Conservation (phyloP, 345 rosid species). For the Citrus unshiu region DNA sequence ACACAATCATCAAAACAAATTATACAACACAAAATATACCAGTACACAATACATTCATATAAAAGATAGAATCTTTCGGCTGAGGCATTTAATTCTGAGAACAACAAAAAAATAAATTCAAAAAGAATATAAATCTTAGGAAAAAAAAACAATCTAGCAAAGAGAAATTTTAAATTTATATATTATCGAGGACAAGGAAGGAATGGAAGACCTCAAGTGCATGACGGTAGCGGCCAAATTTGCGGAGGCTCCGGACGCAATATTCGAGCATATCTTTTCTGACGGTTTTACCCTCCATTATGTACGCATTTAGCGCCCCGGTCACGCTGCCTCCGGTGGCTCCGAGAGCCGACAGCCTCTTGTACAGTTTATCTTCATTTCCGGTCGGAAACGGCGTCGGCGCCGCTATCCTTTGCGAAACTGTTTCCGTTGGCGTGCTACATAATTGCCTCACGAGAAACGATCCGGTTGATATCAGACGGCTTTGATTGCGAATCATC, state of each 20-base stretch:
- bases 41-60: background rate
- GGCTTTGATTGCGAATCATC: constrained; percentile 20
- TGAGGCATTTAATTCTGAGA: background rate
- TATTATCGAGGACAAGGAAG: background rate
- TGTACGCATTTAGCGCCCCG: constrained; percentile 44
- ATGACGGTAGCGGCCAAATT: constrained; percentile 39
- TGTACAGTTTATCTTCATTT: constrained; percentile 26
- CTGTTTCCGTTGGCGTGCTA: constrained; percentile 16
- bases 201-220: constrained; percentile 56
- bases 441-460: constrained; percentile 24
- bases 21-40: background rate
- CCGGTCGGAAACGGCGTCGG: constrained; percentile 2
- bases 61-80: background rate
- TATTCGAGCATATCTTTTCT: constrained; percentile 34
- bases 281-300: constrained; percentile 45
- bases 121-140: background rate
- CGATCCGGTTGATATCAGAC: constrained; percentile 21
- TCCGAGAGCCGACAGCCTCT: constrained; percentile 47
- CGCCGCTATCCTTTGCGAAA: constrained; percentile 10
- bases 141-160: background rate
- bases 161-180: background rate
- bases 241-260: constrained; percentile 57
- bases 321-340: constrained; percentile 46
- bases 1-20: background rate
- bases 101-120: background rate